Evolutionary conservation across 495 filamentous ascomycete genomes (phyloP), one percentile per base, ranked within the genome.

Genomic region (Hypoxylon subgilvum): DNA sequence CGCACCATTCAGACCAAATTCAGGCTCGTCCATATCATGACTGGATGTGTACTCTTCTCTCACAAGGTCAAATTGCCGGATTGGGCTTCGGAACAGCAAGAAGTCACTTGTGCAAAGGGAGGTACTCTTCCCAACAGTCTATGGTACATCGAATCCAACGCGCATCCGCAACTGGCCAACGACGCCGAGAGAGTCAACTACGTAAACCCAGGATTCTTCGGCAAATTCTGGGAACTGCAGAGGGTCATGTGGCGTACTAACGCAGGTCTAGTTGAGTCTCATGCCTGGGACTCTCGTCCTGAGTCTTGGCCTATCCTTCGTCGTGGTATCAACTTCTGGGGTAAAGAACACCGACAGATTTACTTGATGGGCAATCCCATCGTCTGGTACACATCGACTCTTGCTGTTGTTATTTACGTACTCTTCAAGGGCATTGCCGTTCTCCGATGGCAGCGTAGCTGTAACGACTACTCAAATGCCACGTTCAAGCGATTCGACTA

Each of bases 201-300:
- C 70, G 81, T 83, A 52, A 88, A 96, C 63, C 94, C 94, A 14
- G 94, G 94, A 10, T 97, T 98, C 81, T 83, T 97, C 49, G 95
- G 92, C 49, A 98, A 97, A 69, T 98, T 98, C 78, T 96, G 90
- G 90, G 94, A 98, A 75, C 79, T 98, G n/a, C 92, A 98, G 72
- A 91, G 91, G 73, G 95, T 98, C 31, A 98, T 98, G 94, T 98
- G 94, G 94, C 89, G 83, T 56, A 97, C 95, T 10, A 98, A 98
- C 68, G 94, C 94, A 25, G 95, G 94, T 22, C 84, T 98, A 49
- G 89, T 95, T 22, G 94, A 97, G 69, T 96, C 91, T 31, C 94
- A 98, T 68, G 90, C 92, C 42, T 98, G 94, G 94, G 94, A 98
- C 72, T 97, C 94, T 39, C 88, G 94, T 25, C 94, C 94, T 9